phyloP scores from a whole-genome alignment of 192 early-diverging fungal genomes.

The Podila minutissima region DNA sequence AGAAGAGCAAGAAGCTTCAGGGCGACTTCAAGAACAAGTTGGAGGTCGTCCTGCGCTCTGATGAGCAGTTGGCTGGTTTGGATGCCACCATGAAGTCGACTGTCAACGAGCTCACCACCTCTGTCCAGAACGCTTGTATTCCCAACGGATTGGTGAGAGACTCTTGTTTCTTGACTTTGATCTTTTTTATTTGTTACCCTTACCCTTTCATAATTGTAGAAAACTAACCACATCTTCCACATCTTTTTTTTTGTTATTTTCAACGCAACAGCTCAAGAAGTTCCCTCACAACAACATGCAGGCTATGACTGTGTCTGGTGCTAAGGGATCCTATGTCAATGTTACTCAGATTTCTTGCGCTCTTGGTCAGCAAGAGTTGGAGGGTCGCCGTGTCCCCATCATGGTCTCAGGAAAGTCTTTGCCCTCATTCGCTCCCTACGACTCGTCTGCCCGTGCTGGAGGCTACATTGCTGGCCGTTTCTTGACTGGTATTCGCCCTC shows the following conservation, averaged over 20 bases:
- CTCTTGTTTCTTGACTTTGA: not conserved
- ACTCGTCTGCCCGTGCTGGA: slow-evolving; percentile 90
- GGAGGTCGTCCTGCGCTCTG: slow-evolving; percentile 87
- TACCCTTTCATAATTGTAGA: not conserved
- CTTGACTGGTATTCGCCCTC: slow-evolving; percentile 98
- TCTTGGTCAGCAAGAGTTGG: slow-evolving; percentile 97
- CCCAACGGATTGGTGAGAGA: slow-evolving; percentile 70
- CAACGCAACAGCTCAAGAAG: slow-evolving; percentile 55
- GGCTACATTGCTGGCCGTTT: slow-evolving; percentile 98
- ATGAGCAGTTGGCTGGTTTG: slow-evolving; percentile 86
- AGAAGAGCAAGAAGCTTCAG: slow-evolving; percentile 34
- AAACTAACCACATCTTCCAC: not conserved
- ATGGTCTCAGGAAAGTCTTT: slow-evolving; percentile 98
- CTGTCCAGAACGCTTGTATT: slow-evolving; percentile 80
- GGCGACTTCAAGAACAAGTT: slow-evolving; percentile 76
- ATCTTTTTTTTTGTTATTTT: not conserved
- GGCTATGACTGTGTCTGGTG: slow-evolving; percentile 98
- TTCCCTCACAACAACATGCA: slow-evolving; percentile 99
- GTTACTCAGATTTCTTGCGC: slow-evolving; percentile 97
- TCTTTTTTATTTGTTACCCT: not conserved
- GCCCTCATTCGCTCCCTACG: slow-evolving; percentile 93
- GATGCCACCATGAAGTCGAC: slow-evolving; percentile 87
- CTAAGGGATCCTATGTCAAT: slow-evolving; percentile 97
- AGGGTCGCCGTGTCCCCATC: slow-evolving; percentile 96
- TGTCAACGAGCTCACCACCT: slow-evolving; percentile 85